phyloP scores from a whole-genome alignment of 2,329 filamentous ascomycete species.

The Xylariomycetidae sp. region DNA sequence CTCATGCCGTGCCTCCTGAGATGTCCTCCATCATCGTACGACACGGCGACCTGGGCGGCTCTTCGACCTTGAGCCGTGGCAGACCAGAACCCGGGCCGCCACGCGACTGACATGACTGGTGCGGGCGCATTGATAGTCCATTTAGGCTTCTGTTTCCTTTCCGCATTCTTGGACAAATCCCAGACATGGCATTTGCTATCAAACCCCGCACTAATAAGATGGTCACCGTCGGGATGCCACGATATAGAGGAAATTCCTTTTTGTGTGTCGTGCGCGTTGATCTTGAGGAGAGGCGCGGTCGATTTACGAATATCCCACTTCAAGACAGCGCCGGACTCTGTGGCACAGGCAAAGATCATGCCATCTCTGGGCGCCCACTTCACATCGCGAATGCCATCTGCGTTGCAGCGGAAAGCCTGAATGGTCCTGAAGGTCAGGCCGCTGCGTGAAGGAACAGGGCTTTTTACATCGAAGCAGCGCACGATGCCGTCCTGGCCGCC shows the following conservation, averaged over 20 bases:
- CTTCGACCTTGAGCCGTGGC: conserved; percentile 55
- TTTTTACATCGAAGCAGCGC: conserved; percentile 55
- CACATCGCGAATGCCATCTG: conserved; percentile 57
- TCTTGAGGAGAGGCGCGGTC: conserved; percentile 48
- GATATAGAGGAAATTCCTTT: conserved; percentile 55
- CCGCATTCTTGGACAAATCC: conserved; percentile 56
- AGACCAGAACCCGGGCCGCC: conserved; percentile 64
- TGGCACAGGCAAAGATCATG: conserved; percentile 59
- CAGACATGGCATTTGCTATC: conserved; percentile 61
- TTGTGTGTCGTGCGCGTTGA: conserved; percentile 53
- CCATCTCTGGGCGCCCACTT: conserved; percentile 61
- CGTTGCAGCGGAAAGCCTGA: conserved; percentile 45
- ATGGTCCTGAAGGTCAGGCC: conserved; percentile 46
- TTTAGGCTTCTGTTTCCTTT: conserved; percentile 61
- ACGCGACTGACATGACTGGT: conserved; percentile 54
- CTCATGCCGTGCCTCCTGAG: conserved; percentile 51
- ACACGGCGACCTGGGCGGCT: conserved; percentile 57
- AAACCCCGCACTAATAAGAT: conserved; percentile 58
- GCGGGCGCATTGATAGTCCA: conserved; percentile 58
- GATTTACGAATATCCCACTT: conserved; percentile 61
- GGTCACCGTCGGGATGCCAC: conserved; percentile 66
- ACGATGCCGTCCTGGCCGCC: conserved; percentile 62
- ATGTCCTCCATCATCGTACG: conserved; percentile 54
- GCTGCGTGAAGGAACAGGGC: conserved; percentile 41
- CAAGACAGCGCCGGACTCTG: conserved; percentile 56